Evolutionary conservation across 2,329 filamentous ascomycete genomes (phyloP), one percentile per base, ranked within the genome.

Genomic region (Pseudogymnoascus sp.): DNA sequence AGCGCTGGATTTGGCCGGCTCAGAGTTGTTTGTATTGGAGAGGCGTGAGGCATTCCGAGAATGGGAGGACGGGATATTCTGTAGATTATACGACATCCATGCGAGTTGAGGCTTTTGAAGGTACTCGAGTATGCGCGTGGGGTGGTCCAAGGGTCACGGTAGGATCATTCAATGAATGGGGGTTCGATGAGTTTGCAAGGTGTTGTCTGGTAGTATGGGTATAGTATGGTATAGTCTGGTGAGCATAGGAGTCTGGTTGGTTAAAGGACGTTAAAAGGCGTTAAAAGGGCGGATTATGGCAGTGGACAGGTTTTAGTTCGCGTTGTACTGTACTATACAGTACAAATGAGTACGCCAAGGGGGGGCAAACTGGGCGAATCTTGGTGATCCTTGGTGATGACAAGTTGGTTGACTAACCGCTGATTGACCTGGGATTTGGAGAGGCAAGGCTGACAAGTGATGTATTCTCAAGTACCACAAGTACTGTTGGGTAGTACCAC

Each of bases 221-320:
- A 8, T 29, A 1, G 39, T 21, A 17, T 12, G 17, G 17, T 21
- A 6, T 21, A 12, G 39, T 42, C 8, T 42, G 39, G 39, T 42
- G 3, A 42, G 25, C 25, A 8, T 42, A 10, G 39, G 10, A 42
- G 17, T 42, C 3, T 44, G 21, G 41, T 44, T 39, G 38, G 38
- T 42, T 17, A 21, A 21, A 21, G 21, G 21, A 21, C 21, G 21
- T 21, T 21, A 21, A 21, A 21, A 21, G 21, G 21, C 21, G 21
- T 21, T 21, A 21, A 42, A 42, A 42, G 39, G 39, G 17, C 39
- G 39, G 17, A 10, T 42, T 42, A 42, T 42, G 39, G 5, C n/a
- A 27, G 27, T 51, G 42, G 42, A 51, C 42, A 51, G 41, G 41
- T 51, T 51, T 51, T 51, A 51, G 42, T 51, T 27, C 9, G 42